Percentiles rank a stretch among this genome's conserved stretches.
These are phyloP conservation scores for Carex scoparia DNA, from an alignment of 176 grass and related monocot genomes.

Conservation along the genomic window DNA sequence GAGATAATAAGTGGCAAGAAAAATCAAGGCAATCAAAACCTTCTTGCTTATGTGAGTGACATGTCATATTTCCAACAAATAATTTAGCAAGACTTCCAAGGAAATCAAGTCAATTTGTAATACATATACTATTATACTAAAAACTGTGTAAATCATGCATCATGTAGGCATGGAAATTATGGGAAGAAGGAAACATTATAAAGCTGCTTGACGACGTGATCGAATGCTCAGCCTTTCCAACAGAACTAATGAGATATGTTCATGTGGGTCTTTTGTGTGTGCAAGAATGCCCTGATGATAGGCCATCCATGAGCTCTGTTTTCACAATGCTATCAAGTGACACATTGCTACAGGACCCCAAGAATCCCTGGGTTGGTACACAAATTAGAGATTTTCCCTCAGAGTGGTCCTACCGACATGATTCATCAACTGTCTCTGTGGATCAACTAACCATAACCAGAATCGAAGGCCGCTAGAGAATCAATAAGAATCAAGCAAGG, in stretches of 20 bases:
- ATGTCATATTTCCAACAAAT: not conserved
- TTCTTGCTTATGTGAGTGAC: slow-evolving; percentile 43
- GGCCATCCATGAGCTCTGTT: not conserved
- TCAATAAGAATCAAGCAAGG: not conserved
- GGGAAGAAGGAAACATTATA: not conserved
- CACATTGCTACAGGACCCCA: slow-evolving; percentile 28
- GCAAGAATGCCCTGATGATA: slow-evolving; percentile 15
- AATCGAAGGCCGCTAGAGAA: slow-evolving; percentile 18
- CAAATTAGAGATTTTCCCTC: not conserved
- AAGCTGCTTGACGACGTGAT: no score
- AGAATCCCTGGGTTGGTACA: slow-evolving; percentile 19
- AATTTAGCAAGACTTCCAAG: not conserved
- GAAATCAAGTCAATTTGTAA: not conserved
- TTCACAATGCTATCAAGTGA: not conserved
- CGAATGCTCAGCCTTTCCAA: not conserved
- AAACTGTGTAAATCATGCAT: not conserved
- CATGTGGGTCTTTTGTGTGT: slow-evolving; percentile 16
- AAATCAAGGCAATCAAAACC: slow-evolving; percentile 27
- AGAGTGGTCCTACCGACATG: not conserved
- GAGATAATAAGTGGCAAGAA: slow-evolving; percentile 42
- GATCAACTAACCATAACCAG: not conserved
- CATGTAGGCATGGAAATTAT: slow-evolving; percentile 20
- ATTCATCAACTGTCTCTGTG: not conserved
- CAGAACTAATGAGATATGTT: not conserved
- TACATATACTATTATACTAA: not conserved